Evolutionary conservation across 768 basidiomycete species (phyloP), one percentile per base, ranked within the genome.

Genomic region (Boletus rufocinnamomeus): DNA sequence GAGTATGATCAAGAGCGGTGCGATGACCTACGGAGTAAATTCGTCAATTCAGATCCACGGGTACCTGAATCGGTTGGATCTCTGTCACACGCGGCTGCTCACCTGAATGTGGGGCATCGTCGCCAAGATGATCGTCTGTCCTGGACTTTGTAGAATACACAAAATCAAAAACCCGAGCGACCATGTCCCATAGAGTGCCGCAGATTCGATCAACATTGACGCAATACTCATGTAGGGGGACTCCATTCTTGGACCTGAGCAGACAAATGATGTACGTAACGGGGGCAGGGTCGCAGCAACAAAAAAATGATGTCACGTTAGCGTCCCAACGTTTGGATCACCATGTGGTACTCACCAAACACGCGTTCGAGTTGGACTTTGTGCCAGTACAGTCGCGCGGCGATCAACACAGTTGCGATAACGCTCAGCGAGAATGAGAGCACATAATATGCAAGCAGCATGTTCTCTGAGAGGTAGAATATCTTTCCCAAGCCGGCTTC

Each of bases 341-440:
- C 27, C 27, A 27, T 27, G 27, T 23, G n/a, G 13, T 34, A 6
- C 68, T 69, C 57, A 71, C 69, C 69, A 55, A 69, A 71, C 6
- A 64, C 30, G 10, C 67, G 64, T 51, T 66, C 56, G 35, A 71
- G 30, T 14, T 62, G 64, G 34, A 61, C 10, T 34, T 71, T 62
- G 53, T 71, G 69, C 55, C 59, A 62, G 52, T 69, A 71, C 19
- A 69, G 56, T 19, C 69, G 67, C 4, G 37, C 50, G 3, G 69
- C 62, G 3, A 69, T 69, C 32, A 69, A 48, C 28, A 62, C 37
- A 5, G 69, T 69, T 14, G 60, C 21, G 19, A 71, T n/a, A 23
- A 69, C 60, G 40, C 60, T 71, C 35, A 71, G 37, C 19, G 69
- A 59, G 50, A 69, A 60, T 7, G 69, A 71, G 9, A 69, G 65